phyloP scores from a whole-genome alignment of 768 basidiomycete species.

The Russula sp. region DNA sequence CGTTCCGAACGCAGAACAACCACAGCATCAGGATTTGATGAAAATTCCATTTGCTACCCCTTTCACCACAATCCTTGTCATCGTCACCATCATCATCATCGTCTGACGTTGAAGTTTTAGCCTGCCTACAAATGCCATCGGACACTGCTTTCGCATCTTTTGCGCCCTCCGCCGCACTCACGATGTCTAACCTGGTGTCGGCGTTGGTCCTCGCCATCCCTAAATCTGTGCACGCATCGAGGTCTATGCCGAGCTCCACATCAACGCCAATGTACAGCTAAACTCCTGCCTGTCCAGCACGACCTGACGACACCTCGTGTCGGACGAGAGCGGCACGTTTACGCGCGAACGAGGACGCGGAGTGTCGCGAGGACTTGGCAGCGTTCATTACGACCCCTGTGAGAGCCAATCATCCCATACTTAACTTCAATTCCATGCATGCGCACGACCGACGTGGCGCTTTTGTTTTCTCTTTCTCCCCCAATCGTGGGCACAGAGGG shows the following conservation, averaged over 20 bases:
- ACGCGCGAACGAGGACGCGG: constrained; percentile 12
- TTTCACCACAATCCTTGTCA: neutral
- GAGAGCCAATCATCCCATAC: neutral
- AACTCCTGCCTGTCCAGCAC: constrained; percentile 1
- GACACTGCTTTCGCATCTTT: neutral
- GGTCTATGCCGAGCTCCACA: neutral
- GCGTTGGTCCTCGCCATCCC: neutral
- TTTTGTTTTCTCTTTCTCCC: neutral
- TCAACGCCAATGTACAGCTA: neutral
- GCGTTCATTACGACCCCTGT: constrained; percentile 16
- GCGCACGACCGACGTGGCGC: neutral
- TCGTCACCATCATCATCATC: neutral
- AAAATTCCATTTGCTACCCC: neutral
- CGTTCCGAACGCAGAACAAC: neutral
- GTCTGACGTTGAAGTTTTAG: neutral
- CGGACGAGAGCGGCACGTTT: constrained; percentile 6
- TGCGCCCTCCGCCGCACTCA: neutral
- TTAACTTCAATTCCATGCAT: neutral
- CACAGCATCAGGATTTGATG: neutral
- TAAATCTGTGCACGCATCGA: neutral
- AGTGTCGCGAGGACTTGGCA: constrained; percentile 13
- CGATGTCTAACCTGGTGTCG: neutral
- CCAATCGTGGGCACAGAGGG: constrained; percentile 27
- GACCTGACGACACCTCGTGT: constrained; percentile 14
- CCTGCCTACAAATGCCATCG: neutral